Evolutionary conservation across 129 eudicot species (phyloP).

Genomic region (Centaurea solstitialis): DNA sequence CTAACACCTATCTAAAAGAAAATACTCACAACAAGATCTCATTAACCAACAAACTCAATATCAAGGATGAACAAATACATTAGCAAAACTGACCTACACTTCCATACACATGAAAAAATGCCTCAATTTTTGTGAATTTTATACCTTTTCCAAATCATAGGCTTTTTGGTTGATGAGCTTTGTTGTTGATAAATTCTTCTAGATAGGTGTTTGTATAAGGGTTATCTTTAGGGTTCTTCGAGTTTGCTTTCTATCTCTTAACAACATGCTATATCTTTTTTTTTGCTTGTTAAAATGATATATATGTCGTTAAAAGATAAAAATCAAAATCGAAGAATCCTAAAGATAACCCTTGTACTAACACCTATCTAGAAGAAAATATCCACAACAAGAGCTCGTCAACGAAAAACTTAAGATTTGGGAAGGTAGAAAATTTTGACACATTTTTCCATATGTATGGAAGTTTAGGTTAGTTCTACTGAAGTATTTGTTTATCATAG

Average conservation of each 20-base stretch:
- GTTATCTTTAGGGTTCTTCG: conserved; percentile 44
- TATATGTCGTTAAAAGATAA: no score
- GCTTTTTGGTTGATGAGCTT: neutral
- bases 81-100: conserved; percentile 5
- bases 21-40: conserved; percentile 7
- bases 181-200: conserved; percentile 6
- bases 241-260: conserved; percentile 8
- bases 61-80: neutral
- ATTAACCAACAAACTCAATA: neutral
- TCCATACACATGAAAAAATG: no score
- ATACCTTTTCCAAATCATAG: no score
- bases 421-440: no score
- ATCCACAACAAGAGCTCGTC: neutral
- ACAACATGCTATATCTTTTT: no score
- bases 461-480: conserved; percentile 2
- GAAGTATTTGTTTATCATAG: conserved; percentile 3
- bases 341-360: neutral
- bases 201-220: conserved; percentile 36
- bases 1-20: conserved; percentile 34
- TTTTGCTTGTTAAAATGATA: no score
- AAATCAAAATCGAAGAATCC: no score
- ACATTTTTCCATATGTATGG: no score
- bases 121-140: no score
- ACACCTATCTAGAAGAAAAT: conserved; percentile 28
- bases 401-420: no score